A percentile compares a stretch with the other conserved stretches of the same genome.
phyloP scores from a whole-genome alignment of 805 yeast species.

The Hanseniaspora nectarophila region DNA sequence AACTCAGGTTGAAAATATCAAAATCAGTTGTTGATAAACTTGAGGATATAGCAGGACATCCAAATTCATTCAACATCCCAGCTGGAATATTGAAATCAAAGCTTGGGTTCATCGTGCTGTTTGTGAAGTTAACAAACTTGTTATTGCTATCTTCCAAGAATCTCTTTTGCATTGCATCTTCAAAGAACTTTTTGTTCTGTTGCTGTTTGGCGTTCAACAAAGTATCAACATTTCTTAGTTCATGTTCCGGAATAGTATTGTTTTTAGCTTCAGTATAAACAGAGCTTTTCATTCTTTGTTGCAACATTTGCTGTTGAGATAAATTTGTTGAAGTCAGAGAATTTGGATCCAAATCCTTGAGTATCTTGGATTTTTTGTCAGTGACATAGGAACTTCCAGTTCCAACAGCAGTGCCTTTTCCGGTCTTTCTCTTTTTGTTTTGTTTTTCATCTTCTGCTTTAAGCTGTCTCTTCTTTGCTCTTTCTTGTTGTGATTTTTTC shows the following conservation, averaged over 20 bases:
- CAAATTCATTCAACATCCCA: constrained; percentile 26
- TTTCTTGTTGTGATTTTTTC: constrained; percentile 12
- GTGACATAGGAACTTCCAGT: constrained; percentile 8
- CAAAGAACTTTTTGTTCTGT: constrained; percentile 71
- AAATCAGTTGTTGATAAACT: constrained; percentile 60
- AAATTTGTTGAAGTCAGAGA: constrained; percentile 1
- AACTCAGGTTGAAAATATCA: constrained; percentile 52
- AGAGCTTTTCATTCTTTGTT: constrained; percentile 32
- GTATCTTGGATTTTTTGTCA: constrained; percentile 16
- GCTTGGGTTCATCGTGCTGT: constrained; percentile 72
- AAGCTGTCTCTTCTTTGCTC: constrained; percentile 2
- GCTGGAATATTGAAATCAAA: constrained; percentile 54
- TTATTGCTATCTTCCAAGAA: constrained; percentile 47
- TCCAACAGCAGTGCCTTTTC: constrained; percentile 15
- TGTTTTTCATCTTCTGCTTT: constrained; percentile 9
- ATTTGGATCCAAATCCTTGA: constrained; percentile 17
- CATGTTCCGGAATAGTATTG: constrained; percentile 87
- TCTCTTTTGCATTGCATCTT: constrained; percentile 66
- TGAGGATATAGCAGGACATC: constrained; percentile 54
- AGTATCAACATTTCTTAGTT: constrained; percentile 67
- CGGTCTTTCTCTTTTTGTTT: constrained; percentile 5
- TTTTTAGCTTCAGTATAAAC: constrained; percentile 82
- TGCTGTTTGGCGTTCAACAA: constrained; percentile 63
- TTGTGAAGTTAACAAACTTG: constrained; percentile 75
- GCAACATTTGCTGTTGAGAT: constrained; percentile 16